Evolutionary conservation across 495 filamentous ascomycete species (phyloP), one percentile per base, ranked within the genome.

Genomic region (Usnea hakonensis): DNA sequence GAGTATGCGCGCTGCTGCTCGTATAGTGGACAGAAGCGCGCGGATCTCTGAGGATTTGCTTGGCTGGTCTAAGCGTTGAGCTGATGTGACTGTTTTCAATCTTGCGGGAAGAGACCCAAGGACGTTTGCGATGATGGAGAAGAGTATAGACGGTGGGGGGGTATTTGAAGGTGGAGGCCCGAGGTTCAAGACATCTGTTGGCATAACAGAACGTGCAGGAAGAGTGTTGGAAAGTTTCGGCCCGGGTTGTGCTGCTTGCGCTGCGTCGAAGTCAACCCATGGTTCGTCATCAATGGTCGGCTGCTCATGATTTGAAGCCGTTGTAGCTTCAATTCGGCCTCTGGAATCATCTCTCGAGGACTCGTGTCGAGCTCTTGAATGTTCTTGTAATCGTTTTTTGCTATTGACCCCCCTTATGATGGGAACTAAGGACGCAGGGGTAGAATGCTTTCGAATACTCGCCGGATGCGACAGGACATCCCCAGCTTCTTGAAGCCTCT

Each of bases 111-210:
- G 71, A 41, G 68, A 67, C 26, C 84, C 78, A 64, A 94, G 80
- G 8, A 90, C 70, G 16, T 78, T 72, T 32, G 88, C 82, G 69
- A 96, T 89, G 13, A 90, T 71, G 40, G 89, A 80, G 30, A 98
- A 79, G 7, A 97, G 76, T 53, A 94, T 77, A 19, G 88, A 87
- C 10, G 95, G 95, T 2, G 94, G 91, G 23, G 94, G 93, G 5
- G 96, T 84, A 71, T 95, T 96, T 11, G 87, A 90, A 58, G 91
- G 91, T 8, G 90, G 89, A 32, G 63, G 63, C 37, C 54, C 67
- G 14, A 46, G 36, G n/a, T 59, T 48, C 5, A 28, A 28, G 21
- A 21, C 37, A n/a, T 37, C 21, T 36, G 36, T 32, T 50, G 48
- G 40, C 44, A 5, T 54, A 37, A 44, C 11, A 52, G 13, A 19